A percentile compares a stretch with the other conserved stretches of the same genome.
Evolutionary conservation across 2,329 filamentous ascomycete genomes (phyloP).

Genomic region (Pseudocercospora ulei): DNA sequence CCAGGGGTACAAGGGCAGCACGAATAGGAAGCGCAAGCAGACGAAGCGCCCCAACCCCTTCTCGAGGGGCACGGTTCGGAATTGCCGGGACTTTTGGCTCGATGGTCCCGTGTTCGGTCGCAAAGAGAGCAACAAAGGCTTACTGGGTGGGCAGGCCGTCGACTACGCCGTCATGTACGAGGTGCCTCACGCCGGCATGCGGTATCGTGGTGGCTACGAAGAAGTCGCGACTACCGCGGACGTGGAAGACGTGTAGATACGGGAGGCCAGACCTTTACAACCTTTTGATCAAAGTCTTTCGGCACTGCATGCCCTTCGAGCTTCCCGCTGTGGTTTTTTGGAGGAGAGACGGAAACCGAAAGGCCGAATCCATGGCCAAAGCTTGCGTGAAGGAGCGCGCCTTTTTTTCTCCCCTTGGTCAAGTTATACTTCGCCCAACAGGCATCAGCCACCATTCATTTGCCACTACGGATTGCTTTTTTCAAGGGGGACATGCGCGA

Average conservation of each 20-base stretch:
- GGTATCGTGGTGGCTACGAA: constrained; percentile 48
- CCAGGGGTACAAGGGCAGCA: constrained; percentile 54
- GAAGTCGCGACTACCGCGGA: constrained; percentile 51
- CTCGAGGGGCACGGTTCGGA: constrained; percentile 69
- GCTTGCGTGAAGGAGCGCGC: no score
- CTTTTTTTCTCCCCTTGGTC: no score
- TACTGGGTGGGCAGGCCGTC: constrained; percentile 67
- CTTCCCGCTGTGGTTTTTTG: no score
- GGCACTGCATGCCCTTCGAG: no score
- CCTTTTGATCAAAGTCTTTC: no score
- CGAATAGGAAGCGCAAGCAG: constrained; percentile 35
- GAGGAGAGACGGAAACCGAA: no score
- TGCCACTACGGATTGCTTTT: no score
- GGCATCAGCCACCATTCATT: no score
- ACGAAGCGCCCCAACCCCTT: constrained; percentile 62
- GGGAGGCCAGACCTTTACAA: no score
- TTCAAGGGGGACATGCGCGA: no score
- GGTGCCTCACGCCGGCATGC: constrained; percentile 60
- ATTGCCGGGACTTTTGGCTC: constrained; percentile 95
- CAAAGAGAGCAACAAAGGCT: constrained; percentile 59
- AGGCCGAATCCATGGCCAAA: no score
- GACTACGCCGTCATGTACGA: constrained; percentile 91
- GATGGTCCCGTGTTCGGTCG: constrained; percentile 76
- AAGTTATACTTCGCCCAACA: no score
- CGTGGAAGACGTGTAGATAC: constrained; percentile 36